A percentile compares a stretch with the other conserved stretches of the same genome.
Conservation (phyloP, 148 eudicot species). For the Beta vulgaris region DNA sequence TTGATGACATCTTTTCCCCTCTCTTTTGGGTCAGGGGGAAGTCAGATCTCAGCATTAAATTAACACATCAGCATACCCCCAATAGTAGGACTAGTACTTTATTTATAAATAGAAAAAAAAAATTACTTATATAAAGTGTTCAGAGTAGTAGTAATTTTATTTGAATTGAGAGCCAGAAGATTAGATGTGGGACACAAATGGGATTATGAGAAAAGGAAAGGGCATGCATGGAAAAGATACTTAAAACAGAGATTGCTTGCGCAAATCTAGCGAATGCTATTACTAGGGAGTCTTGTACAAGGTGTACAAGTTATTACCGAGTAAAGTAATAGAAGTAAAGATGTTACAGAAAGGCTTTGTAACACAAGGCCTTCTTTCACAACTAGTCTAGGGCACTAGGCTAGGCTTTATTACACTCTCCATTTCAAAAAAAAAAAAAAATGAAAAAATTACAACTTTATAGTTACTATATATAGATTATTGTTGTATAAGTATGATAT, state of each 20-base stretch:
- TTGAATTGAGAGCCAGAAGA: too few relatives aligned
- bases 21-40: not conserved
- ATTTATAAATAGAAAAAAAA: not conserved
- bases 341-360: too few relatives aligned
- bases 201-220: not conserved
- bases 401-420: too few relatives aligned
- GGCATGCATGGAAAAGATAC: not conserved
- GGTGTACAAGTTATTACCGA: too few relatives aligned
- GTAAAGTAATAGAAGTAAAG: too few relatives aligned
- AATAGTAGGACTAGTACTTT: not conserved
- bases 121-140: not conserved
- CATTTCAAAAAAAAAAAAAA: too few relatives aligned
- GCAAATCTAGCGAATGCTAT: conserved; percentile 24
- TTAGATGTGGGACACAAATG: not conserved
- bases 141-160: not conserved
- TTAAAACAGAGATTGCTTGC: conserved; percentile 18
- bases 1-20: conserved; percentile 1
- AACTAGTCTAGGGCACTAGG: too few relatives aligned
- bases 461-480: too few relatives aligned
- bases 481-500: too few relatives aligned
- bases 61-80: not conserved
- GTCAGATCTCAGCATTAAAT: conserved; percentile 7
- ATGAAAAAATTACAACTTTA: too few relatives aligned
- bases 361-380: too few relatives aligned
- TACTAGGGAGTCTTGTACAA: not conserved